Evolutionary conservation across 139 green algal species (phyloP).

Genomic region (Coelastrella sp.): DNA sequence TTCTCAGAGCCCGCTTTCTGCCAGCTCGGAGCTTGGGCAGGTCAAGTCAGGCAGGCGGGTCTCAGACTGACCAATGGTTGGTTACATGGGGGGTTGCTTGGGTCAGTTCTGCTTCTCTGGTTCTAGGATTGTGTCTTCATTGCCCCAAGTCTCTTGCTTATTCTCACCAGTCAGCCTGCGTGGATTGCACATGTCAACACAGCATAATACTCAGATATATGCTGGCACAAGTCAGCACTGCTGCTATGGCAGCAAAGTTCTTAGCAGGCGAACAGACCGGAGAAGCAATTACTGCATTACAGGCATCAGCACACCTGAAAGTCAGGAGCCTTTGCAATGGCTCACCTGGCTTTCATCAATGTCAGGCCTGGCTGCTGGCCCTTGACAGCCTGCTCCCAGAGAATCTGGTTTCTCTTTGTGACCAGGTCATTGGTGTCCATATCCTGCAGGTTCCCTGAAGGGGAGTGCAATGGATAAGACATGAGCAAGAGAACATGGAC

Average conservation of each 20-base stretch:
- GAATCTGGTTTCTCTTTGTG: conserved; percentile 20
- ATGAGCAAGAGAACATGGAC: not conserved
- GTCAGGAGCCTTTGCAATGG: no score
- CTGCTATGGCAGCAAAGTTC: not conserved
- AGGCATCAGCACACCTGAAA: not conserved
- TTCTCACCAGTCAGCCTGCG: conserved; percentile 25
- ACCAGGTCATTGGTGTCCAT: conserved; percentile 17
- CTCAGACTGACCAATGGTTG: no score
- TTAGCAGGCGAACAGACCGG: not conserved
- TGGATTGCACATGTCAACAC: no score
- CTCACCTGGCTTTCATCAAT: conserved; percentile 11
- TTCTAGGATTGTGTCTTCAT: conserved; percentile 30
- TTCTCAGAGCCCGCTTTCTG: no score
- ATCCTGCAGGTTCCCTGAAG: conserved; percentile 16
- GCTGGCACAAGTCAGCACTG: no score
- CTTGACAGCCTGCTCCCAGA: conserved; percentile 23
- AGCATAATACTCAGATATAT: no score
- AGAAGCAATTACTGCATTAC: not conserved
- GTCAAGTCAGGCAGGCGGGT: no score
- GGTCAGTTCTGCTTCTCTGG: conserved; percentile 29
- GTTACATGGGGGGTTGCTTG: not conserved
- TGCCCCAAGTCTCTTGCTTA: conserved; percentile 31
- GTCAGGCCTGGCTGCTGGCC: conserved; percentile 11
- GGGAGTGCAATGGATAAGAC: not conserved
- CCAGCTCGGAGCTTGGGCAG: no score